Evolutionary conservation across 805 yeast species (phyloP), one percentile per base, ranked within the genome.

Genomic region (Nematodospora valgi): DNA sequence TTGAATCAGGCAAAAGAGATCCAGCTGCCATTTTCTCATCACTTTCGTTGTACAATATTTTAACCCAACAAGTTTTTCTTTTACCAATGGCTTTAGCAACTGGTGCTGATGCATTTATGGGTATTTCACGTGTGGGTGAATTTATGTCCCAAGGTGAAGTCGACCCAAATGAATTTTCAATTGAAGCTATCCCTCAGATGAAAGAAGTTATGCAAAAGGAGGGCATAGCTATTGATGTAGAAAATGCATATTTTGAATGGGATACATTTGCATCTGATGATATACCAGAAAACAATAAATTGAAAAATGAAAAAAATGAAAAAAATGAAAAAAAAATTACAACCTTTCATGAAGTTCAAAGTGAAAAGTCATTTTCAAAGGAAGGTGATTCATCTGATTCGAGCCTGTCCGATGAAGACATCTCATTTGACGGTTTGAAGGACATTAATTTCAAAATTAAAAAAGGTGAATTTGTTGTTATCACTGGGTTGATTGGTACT

Each of bases 21-120:
- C 79, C 89, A 4, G 87, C 83, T 9, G 64, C 73, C 23, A 70
- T 84, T 21, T 84, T 84, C 52, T 68, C 91, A 1, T 82, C 93
- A 4, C 60, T 84, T 30, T 73, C 89, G 0, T 66, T 82, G 39
- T 84, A 84, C 60, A 76, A 74, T 48, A 70, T 74, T 8, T 68
- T 84, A 43, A 62, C 83, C 9, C 66, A 70, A 29, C 85, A 78
- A 50, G 74, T 82, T 45, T 66, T 83, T 35, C 68, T 84, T 71
- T 57, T 84, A 30, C 94, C 94, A 16, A 62, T 82, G 50, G 82
- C 88, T 1, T 59, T 83, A 29, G 76, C 82, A 29, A 69, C 86
- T 1, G 76, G 78, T 35, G 70, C 82, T 7, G 93, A 84, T 62
- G 86, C 84, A 13, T 59, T 70, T 31, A 62, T 81, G 38, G 86